These are phyloP conservation scores for Fusarium sp. DNA, from an alignment of 2,329 filamentous ascomycete genomes.

Conservation along the genomic window DNA sequence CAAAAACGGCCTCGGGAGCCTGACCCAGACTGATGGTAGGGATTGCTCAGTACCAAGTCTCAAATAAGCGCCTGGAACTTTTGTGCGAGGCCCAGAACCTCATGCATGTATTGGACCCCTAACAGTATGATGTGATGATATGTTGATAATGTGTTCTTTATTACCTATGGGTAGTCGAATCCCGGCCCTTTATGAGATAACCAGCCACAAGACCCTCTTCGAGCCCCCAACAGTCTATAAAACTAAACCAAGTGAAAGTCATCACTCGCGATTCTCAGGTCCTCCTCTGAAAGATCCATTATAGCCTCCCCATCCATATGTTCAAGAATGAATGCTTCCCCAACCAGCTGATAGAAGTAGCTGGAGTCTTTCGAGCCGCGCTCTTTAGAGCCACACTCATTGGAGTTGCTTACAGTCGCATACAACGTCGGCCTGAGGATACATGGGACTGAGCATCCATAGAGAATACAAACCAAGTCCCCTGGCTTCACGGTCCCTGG, in stretches of 20 bases:
- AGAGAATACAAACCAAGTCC: neutral
- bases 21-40: too few relatives aligned
- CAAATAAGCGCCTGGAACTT: too few relatives aligned
- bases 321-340: neutral
- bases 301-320: neutral
- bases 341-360: neutral
- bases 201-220: too few relatives aligned
- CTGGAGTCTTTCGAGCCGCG: neutral
- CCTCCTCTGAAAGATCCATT: neutral
- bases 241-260: neutral
- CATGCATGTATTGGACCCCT: too few relatives aligned
- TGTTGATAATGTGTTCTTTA: too few relatives aligned
- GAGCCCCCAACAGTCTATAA: too few relatives aligned
- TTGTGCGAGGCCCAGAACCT: too few relatives aligned
- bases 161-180: too few relatives aligned
- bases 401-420: neutral
- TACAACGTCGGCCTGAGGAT: neutral
- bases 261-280: neutral
- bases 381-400: neutral
- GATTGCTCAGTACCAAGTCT: too few relatives aligned
- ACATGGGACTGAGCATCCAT: neutral
- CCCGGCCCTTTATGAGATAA: too few relatives aligned
- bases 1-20: too few relatives aligned
- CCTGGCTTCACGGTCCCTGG: neutral
- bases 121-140: too few relatives aligned